Evolutionary conservation across 148 eudicot genomes (phyloP).

Genomic region (Mesembryanthemum crystallinum): DNA sequence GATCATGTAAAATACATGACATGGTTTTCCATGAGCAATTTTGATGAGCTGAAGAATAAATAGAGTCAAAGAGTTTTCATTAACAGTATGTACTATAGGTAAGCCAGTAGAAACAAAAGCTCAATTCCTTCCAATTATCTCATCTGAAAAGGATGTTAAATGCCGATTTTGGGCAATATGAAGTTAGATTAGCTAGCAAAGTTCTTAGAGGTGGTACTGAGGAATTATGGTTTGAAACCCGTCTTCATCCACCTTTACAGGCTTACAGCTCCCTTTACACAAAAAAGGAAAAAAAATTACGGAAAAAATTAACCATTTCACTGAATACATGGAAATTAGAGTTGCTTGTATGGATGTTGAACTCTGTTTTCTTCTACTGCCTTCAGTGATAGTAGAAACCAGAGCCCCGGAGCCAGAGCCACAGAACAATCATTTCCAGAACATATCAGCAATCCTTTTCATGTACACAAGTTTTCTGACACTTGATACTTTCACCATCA

Average conservation of each 20-base stretch:
- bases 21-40: constrained; percentile 2
- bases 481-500: not conserved
- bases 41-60: not conserved
- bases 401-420: constrained; percentile 2
- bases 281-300: not conserved
- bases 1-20: not conserved
- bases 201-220: too few species aligned
- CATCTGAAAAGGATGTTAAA: not conserved
- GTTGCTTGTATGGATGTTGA: not conserved
- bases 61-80: not conserved
- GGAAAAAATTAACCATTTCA: not conserved
- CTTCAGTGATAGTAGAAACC: not conserved
- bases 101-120: not conserved
- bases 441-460: not conserved
- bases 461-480: constrained; percentile 6
- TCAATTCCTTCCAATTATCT: not conserved
- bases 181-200: too few species aligned
- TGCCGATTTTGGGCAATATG: too few species aligned
- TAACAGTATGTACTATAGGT: not conserved
- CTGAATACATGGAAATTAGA: not conserved
- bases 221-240: too few species aligned
- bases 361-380: not conserved
- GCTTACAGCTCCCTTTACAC: not conserved
- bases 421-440: constrained; percentile 5
- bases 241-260: not conserved